A percentile compares a stretch with the other conserved stretches of the same genome.
phyloP scores from a whole-genome alignment of 176 grass and related monocot species.

The bread wheat (Triticum aestivum) region DNA sequence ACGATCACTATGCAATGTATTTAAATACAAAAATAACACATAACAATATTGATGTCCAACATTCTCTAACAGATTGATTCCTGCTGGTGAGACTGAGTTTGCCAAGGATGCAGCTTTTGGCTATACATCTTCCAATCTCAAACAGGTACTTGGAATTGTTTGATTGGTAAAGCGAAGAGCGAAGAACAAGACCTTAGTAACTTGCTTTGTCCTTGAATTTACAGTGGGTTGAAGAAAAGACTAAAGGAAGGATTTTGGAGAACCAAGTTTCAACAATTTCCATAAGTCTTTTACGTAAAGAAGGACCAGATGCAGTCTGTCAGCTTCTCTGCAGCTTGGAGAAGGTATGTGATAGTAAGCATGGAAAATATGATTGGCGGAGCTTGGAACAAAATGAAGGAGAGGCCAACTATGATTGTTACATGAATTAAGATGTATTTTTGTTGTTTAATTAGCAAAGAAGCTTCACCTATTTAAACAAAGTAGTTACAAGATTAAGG shows the following conservation, averaged over 20 bases:
- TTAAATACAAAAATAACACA: conserved; percentile 17
- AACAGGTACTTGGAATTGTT: conserved; percentile 57
- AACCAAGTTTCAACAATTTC: conserved; percentile 86
- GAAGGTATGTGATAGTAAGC: conserved; percentile 40
- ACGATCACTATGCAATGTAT: conserved; percentile 18
- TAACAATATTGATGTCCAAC: conserved; percentile 33
- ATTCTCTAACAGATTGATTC: conserved; percentile 70
- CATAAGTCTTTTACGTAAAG: conserved; percentile 73
- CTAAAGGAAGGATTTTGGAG: conserved; percentile 57
- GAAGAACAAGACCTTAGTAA: conserved; percentile 1
- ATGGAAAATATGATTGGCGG: background rate
- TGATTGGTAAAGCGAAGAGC: background rate
- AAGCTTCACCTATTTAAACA: background rate
- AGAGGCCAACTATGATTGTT: background rate
- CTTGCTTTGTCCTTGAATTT: conserved; percentile 35
- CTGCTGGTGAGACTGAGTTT: conserved; percentile 93
- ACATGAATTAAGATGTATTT: background rate
- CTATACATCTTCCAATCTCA: conserved; percentile 96
- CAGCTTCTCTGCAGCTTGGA: conserved; percentile 66
- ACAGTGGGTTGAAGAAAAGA: conserved; percentile 98
- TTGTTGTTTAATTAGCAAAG: background rate
- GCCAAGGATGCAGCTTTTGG: conserved; percentile 96
- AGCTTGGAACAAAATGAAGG: conserved; percentile 1
- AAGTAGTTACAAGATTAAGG: background rate
- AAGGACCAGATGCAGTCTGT: conserved; percentile 82